Base-by-base conservation (phyloP, 2,329 filamentous ascomycete species). In the Paraphaeosphaeria minitans region DNA sequence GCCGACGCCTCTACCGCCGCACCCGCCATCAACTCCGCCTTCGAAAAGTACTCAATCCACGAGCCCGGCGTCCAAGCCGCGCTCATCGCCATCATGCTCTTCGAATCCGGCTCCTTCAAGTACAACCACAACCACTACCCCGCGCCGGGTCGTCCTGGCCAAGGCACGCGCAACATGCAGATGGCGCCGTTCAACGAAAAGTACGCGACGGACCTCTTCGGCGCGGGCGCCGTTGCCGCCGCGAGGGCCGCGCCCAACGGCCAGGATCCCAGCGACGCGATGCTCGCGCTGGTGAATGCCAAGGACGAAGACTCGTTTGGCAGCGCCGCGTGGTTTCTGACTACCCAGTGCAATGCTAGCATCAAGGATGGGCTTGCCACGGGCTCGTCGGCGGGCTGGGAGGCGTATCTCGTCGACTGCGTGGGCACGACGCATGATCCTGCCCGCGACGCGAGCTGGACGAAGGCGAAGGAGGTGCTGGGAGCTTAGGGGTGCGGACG, bases 151-250 rank as follows among this genome's bases (percentile, higher is more conserved):
- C 70, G 78, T 0, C 82, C 88, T 0, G 91, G 90, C 9, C 89
- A 93, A 74, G 90, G 90, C 24, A 93, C 90, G 0, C 78, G 85
- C 4, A 87, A 87, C 70, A 89, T 90, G 87, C 84, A 89, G 74
- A 82, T 79, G 53, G 78, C 84, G 0, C 67, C 75, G 0, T 87
- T 78, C 73, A 86, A 88, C 66, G 62, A 79, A 1, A 66, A 81
- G 65, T 89, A 89, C 64, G 86, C 85, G 4, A 76, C 79, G 0
- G 80, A 72, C 1, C 63, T 88, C 31, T 70, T 61, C 21, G 68
- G 66, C 2, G 69, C 73, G 3, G 66, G 73, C 12, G 27, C 27
- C 3, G 51, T 45, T 8, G 66, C 66, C 8, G 78, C 56, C 72
- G 77, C 63, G 65, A 68, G 33, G 60, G 77, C 71, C 14, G 66